Evolutionary conservation across 2,329 filamentous ascomycete species (phyloP), one percentile per base, ranked within the genome.

Genomic region (Monilinia polystroma): DNA sequence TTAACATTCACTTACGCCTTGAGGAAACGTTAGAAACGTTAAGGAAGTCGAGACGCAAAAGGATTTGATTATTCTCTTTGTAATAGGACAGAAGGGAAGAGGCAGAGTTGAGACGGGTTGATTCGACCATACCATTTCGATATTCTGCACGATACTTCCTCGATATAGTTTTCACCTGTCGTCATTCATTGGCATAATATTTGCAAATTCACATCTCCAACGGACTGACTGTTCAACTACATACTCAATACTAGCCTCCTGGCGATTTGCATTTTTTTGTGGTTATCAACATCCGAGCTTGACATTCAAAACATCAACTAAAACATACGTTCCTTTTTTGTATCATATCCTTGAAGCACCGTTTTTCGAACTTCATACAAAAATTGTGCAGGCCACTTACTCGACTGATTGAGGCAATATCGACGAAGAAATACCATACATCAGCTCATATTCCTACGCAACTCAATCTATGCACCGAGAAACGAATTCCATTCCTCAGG

Each of bases 351-450:
- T 20, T 12, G 29, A 52, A 52, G 47, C 47, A 41, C 32, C 58
- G 26, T 60, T 16, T 23, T 43, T 32, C 20, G 29, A 52, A 32
- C 29, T 38, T 14, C 35, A 60, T 32, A 57, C 49, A 53, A 63
- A 53, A 53, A 29, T 43, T 18, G 57, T 66, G 64, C 64, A 66
- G 64, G 64, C 16, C 64, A 66, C 20, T 20, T n/a, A 20, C 20
- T 47, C 63, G 45, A 66, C 18, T 43, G 41, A 43, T 47, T 54
- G 55, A 62, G 45, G 16, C 23, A 23, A 23, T 32, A 66, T 47
- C 14, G 18, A 32, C 32, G 35, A 54, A 54, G 52, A 47, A 16
- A 29, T 14, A 29, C 20, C 38, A 55, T 32, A 56, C n/a, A 26
- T 23, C 16, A 18, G 20, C n/a, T 35, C 56, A 43, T 5, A 53